These are phyloP conservation scores for Saccharomycopsis synnaedendra DNA, from an alignment of 805 yeast genomes.

Conservation along the genomic window DNA sequence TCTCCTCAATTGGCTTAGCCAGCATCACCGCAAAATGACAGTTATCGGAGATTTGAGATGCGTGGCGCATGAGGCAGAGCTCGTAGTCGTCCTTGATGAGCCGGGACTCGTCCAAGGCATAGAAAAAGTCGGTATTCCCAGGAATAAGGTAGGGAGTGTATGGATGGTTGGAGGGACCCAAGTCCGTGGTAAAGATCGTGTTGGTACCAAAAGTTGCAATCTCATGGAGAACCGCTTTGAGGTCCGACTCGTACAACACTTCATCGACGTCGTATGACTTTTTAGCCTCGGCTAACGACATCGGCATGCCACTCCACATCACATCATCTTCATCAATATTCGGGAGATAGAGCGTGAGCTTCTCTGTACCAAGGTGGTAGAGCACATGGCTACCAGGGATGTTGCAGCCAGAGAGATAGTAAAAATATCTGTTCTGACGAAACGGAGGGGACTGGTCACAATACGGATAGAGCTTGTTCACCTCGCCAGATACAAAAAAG, in stretches of 20 bases:
- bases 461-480: constrained; percentile 50
- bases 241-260: constrained; percentile 49
- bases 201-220: constrained; percentile 22
- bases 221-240: constrained; percentile 27
- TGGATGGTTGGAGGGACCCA: constrained; percentile 32
- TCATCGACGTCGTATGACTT: constrained; percentile 70
- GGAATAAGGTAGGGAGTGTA: constrained; percentile 30
- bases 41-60: constrained; percentile 76
- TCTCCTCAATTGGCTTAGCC: constrained; percentile 75
- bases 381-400: constrained; percentile 67
- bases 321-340: constrained; percentile 79
- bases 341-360: constrained; percentile 68
- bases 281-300: constrained; percentile 52
- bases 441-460: constrained; percentile 71
- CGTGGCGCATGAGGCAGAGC: constrained; percentile 62
- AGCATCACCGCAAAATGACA: constrained; percentile 90
- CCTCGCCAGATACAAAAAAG: constrained; percentile 53
- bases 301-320: constrained; percentile 93
- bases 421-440: constrained; percentile 88
- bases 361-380: constrained; percentile 40
- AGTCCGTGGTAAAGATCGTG: constrained; percentile 41
- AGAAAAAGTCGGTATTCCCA: constrained; percentile 38
- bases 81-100: constrained; percentile 78
- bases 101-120: constrained; percentile 82
- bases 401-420: constrained; percentile 73